Percentiles rank a stretch among this genome's conserved stretches.
These are phyloP conservation scores for Sordariomycetes sp. DNA, from an alignment of 2,329 filamentous ascomycete species.

Conservation along the genomic window DNA sequence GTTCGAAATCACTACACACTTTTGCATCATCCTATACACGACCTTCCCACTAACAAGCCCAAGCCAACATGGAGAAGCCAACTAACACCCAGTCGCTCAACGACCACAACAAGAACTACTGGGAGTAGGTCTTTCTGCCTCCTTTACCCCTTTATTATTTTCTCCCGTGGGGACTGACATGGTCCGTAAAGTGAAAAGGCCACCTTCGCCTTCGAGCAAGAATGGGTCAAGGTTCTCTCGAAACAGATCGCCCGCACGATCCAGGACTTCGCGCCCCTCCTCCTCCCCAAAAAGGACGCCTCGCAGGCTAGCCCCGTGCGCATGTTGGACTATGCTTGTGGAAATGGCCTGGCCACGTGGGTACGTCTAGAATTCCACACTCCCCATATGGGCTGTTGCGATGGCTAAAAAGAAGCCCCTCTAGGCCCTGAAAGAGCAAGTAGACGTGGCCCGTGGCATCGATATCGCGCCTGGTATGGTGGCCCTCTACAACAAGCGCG, in stretches of 20 bases:
- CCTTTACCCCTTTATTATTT: neutral
- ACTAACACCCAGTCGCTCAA: slow-evolving; percentile 5
- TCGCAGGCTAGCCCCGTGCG: slow-evolving; percentile 4
- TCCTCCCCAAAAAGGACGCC: slow-evolving; percentile 4
- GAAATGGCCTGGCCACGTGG: slow-evolving; percentile 16
- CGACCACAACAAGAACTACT: slow-evolving; percentile 9
- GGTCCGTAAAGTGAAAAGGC: neutral
- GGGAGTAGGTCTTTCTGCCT: slow-evolving; percentile 5
- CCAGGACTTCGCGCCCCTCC: slow-evolving; percentile 4
- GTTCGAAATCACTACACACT: neutral
- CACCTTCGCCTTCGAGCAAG: slow-evolving; percentile 4
- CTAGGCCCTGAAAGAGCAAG: slow-evolving; percentile 19
- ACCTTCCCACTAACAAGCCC: neutral
- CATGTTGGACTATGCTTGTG: slow-evolving; percentile 21
- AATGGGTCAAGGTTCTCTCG: slow-evolving; percentile 9
- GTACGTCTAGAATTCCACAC: slow-evolving; percentile 9
- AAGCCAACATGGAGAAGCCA: neutral
- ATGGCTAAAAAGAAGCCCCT: slow-evolving; percentile 4
- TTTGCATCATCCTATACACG: neutral
- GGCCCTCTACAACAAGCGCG: slow-evolving; percentile 18
- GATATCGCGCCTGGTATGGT: slow-evolving; percentile 22
- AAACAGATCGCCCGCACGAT: slow-evolving; percentile 8
- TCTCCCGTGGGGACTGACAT: neutral
- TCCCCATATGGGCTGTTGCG: neutral
- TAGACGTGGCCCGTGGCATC: slow-evolving; percentile 19